These are phyloP conservation scores for Penicillium sp. DNA, from an alignment of 2,329 filamentous ascomycete genomes.

Conservation along the genomic window DNA sequence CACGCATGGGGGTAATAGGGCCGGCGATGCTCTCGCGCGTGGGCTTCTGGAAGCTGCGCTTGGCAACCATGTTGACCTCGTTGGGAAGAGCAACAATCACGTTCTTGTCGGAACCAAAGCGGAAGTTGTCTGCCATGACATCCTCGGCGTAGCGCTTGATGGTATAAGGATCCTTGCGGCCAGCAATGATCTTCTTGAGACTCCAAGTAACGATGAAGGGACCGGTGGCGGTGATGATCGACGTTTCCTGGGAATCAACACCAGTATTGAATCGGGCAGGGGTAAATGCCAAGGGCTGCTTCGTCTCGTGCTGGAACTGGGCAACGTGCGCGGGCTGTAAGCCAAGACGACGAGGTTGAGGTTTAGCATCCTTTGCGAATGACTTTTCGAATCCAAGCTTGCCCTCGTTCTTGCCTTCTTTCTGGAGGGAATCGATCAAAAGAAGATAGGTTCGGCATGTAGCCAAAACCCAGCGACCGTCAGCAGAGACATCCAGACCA, in stretches of 20 bases:
- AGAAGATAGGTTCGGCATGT: constrained; percentile 94
- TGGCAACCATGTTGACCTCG: constrained; percentile 96
- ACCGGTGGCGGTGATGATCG: constrained; percentile 94
- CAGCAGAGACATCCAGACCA: constrained; percentile 90
- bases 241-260: constrained; percentile 78
- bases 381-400: constrained; percentile 96
- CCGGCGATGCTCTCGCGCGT: constrained; percentile 90
- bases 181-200: constrained; percentile 82
- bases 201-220: constrained; percentile 98
- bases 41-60: constrained; percentile 79
- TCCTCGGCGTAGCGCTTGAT: constrained; percentile 97
- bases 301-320: constrained; percentile 96
- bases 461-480: constrained; percentile 92
- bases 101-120: constrained; percentile 95
- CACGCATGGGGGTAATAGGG: constrained; percentile 52
- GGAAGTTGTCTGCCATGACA: constrained; percentile 98
- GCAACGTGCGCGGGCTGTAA: constrained; percentile 91
- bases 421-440: constrained; percentile 88
- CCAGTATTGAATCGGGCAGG: constrained; percentile 93
- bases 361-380: constrained; percentile 90
- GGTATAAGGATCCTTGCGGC: constrained; percentile 83
- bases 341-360: constrained; percentile 85
- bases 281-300: constrained; percentile 82
- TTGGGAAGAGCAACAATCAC: constrained; percentile 96
- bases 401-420: constrained; percentile 92